Evolutionary conservation across 306 rosid genomes (phyloP).

Genomic region (Acmispon strigosus): DNA sequence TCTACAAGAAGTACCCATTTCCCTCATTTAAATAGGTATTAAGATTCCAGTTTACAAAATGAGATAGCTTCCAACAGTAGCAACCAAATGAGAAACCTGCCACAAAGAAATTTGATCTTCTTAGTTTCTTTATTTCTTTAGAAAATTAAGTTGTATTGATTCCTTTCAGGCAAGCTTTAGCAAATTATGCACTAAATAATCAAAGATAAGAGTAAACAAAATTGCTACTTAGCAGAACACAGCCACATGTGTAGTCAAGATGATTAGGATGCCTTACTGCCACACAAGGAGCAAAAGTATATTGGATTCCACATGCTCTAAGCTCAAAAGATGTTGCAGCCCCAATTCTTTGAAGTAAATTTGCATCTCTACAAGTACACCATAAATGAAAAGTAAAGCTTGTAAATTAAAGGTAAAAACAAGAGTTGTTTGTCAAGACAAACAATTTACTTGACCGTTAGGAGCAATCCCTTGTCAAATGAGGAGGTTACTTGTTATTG

Average conservation of each 20-base stretch:
- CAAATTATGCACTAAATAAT: neutral
- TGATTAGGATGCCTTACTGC: conserved; percentile 42
- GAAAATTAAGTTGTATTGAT: neutral
- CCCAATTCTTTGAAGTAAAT: conserved; percentile 63
- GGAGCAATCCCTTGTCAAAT: neutral
- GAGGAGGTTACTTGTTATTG: neutral
- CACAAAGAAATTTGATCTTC: neutral
- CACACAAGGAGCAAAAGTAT: conserved; percentile 71
- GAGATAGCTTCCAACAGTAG: neutral
- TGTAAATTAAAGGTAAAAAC: neutral
- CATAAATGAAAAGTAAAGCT: neutral
- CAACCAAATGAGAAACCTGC: neutral
- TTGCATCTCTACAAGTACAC: conserved; percentile 43
- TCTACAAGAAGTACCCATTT: neutral
- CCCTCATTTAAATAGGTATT: neutral
- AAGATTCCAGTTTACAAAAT: neutral
- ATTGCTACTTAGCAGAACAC: neutral
- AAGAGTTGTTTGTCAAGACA: neutral
- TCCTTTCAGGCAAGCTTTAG: neutral
- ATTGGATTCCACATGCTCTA: conserved; percentile 65
- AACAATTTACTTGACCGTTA: neutral
- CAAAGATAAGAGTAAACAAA: neutral
- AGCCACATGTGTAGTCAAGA: neutral
- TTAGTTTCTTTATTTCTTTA: neutral
- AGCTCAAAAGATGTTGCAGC: conserved; percentile 67